These are phyloP conservation scores for Aspergillus ustus DNA, from an alignment of 2,329 filamentous ascomycete genomes.

Conservation along the genomic window DNA sequence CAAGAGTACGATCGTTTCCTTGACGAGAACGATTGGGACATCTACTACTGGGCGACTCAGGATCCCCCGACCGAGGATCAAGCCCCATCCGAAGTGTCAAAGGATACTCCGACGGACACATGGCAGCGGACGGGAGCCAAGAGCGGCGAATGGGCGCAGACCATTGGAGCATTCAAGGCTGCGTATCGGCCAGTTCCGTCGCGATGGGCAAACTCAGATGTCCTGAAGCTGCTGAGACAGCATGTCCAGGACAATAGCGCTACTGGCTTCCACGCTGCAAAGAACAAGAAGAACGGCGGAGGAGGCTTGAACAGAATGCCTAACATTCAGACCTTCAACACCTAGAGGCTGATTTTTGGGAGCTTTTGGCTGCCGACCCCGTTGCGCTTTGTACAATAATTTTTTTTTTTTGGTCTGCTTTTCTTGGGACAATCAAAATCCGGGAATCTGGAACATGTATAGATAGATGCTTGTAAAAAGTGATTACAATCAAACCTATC, in stretches of 20 bases:
- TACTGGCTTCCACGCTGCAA: conserved; percentile 43
- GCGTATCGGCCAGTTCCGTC: conserved; percentile 87
- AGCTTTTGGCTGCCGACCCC: neutral
- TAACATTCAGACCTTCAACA: conserved; percentile 49
- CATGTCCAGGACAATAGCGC: conserved; percentile 78
- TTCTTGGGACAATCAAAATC: neutral
- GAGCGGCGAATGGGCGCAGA: conserved; percentile 93
- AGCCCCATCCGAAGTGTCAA: conserved; percentile 50
- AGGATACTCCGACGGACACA: conserved; percentile 46
- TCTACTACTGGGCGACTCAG: conserved; percentile 99
- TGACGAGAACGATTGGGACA: conserved; percentile 99
- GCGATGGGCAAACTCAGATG: conserved; percentile 83
- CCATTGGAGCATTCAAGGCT: conserved; percentile 89
- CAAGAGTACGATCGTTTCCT: conserved; percentile 88
- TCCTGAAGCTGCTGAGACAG: conserved; percentile 73
- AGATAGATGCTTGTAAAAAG: neutral
- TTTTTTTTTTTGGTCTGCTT: conserved; percentile 1
- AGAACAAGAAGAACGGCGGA: conserved; percentile 42
- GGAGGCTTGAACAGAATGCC: conserved; percentile 54
- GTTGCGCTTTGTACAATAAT: conserved; percentile 16
- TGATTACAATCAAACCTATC: neutral
- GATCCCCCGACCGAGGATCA: conserved; percentile 57
- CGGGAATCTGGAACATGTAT: neutral
- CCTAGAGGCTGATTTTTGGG: neutral
- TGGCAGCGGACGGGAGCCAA: conserved; percentile 58